These are phyloP conservation scores for Aechmea fasciata DNA, from an alignment of 176 grass and related monocot genomes.

Conservation along the genomic window DNA sequence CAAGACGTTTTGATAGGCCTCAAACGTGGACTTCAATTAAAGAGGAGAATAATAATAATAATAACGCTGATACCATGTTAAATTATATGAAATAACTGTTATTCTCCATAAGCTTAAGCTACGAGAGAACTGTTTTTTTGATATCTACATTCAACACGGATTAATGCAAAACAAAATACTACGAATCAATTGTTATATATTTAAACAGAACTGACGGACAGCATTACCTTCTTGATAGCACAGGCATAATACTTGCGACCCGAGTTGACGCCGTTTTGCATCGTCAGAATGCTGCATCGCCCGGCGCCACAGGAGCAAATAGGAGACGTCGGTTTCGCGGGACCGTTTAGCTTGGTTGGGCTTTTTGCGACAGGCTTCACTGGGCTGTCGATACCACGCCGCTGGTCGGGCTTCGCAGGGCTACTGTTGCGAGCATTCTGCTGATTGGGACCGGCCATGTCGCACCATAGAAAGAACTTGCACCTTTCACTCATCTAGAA, in stretches of 20 bases:
- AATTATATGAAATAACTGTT: too few relatives aligned
- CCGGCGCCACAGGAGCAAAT: conserved; percentile 57
- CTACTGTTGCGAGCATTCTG: conserved; percentile 8
- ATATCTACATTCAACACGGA: background rate
- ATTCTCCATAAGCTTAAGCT: too few relatives aligned
- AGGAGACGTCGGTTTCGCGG: background rate
- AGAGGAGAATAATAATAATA: background rate
- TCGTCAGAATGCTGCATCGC: conserved; percentile 16
- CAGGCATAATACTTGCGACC: conserved; percentile 41
- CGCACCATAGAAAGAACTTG: conserved; percentile 6
- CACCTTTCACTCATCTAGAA: background rate
- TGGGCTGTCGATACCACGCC: conserved; percentile 1
- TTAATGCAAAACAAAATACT: too few relatives aligned
- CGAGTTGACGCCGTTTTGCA: conserved; percentile 14
- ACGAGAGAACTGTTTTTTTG: too few relatives aligned
- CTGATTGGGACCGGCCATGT: conserved; percentile 1
- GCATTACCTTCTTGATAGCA: conserved; percentile 45
- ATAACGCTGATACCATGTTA: background rate
- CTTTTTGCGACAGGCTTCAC: background rate
- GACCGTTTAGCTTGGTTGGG: conserved; percentile 21
- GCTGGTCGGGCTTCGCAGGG: conserved; percentile 17
- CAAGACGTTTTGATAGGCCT: too few relatives aligned
- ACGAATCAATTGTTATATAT: too few relatives aligned
- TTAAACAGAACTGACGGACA: background rate
- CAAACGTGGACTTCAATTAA: too few relatives aligned